Evolutionary conservation across 2,329 filamentous ascomycete species (phyloP).

Genomic region (Ceratocystis smalleyi): DNA sequence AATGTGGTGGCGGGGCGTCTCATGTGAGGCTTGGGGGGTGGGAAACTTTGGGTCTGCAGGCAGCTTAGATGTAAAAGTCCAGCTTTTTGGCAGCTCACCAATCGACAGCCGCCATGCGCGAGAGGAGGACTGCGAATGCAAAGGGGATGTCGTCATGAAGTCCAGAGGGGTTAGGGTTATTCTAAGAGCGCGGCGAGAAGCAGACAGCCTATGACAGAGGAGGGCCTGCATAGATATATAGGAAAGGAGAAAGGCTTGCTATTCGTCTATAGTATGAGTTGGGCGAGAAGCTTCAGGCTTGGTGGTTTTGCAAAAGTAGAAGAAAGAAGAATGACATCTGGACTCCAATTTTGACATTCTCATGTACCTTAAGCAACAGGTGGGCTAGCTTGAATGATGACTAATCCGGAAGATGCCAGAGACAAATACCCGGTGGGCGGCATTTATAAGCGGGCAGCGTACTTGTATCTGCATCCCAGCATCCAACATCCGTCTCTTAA

Average conservation of each 20-base stretch:
- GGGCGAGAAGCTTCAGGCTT: background rate
- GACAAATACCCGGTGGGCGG: background rate
- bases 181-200: background rate
- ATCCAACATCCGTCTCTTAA: too few relatives aligned
- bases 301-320: background rate
- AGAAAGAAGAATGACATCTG: too few relatives aligned
- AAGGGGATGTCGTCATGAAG: background rate
- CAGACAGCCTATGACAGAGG: background rate
- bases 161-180: slow-evolving; percentile 7
- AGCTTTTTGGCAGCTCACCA: slow-evolving; percentile 46
- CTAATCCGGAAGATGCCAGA: background rate
- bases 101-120: slow-evolving; percentile 24
- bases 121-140: background rate
- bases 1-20: slow-evolving; percentile 60
- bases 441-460: background rate
- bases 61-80: slow-evolving; percentile 49
- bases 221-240: background rate
- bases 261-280: too few relatives aligned
- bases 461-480: background rate
- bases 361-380: background rate
- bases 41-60: slow-evolving; percentile 65
- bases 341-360: too few relatives aligned
- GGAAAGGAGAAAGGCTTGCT: background rate
- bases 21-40: slow-evolving; percentile 67
- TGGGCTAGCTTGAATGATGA: background rate